phyloP scores from a whole-genome alignment of 305 asterid species.

The Solanum chacoense region DNA sequence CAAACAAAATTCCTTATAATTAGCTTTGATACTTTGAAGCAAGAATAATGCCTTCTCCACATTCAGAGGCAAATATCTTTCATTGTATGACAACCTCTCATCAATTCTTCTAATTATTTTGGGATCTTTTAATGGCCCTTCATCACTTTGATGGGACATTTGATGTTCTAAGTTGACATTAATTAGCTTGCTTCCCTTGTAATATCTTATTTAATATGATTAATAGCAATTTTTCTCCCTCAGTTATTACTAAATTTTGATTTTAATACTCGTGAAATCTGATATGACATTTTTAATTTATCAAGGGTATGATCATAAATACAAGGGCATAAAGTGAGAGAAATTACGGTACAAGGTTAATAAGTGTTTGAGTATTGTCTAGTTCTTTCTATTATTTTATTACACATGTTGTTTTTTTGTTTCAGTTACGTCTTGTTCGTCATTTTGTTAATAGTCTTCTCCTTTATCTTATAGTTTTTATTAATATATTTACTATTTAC shows the following conservation, averaged over 20 bases:
- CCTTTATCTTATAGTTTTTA: background rate
- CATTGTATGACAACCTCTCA: constrained; percentile 25
- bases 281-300: background rate
- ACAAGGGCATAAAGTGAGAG: background rate
- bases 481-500: background rate
- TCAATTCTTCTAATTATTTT: background rate
- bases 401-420: background rate
- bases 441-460: background rate
- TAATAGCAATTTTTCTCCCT: background rate
- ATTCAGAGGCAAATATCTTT: constrained; percentile 21
- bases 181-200: background rate
- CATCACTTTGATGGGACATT: constrained; percentile 7
- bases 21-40: no score
- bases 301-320: background rate
- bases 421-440: background rate
- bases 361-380: background rate
- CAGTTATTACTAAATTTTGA: background rate
- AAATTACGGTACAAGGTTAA: background rate
- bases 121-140: background rate
- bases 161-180: background rate
- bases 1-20: background rate
- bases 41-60: constrained; percentile 24
- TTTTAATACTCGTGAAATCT: background rate
- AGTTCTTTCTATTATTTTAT: background rate
- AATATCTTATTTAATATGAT: background rate